These are phyloP conservation scores for Pseudoneurospora amorphoporcata DNA, from an alignment of 495 filamentous ascomycete species.

Conservation along the genomic window DNA sequence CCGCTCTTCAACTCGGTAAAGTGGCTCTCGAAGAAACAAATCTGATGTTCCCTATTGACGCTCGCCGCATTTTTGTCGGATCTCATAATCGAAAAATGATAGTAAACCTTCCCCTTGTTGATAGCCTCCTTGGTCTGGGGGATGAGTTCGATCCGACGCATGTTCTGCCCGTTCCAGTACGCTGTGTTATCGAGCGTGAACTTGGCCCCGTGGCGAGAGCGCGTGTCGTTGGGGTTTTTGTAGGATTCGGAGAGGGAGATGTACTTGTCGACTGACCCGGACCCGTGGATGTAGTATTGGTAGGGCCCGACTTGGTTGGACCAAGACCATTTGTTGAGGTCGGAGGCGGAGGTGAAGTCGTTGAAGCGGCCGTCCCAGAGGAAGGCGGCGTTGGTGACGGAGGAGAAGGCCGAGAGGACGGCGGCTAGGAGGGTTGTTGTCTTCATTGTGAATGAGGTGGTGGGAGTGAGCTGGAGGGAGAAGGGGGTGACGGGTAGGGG, in stretches of 20 bases:
- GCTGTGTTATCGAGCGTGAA: constrained; percentile 54
- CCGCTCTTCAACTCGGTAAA: constrained; percentile 68
- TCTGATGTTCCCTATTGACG: constrained; percentile 54
- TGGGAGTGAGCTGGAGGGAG: background rate
- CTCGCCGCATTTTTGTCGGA: constrained; percentile 46
- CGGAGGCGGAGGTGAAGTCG: constrained; percentile 36
- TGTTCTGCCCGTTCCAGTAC: constrained; percentile 45
- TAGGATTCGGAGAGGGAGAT: constrained; percentile 37
- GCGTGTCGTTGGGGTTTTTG: constrained; percentile 56
- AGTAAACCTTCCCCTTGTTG: constrained; percentile 50
- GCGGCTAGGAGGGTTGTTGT: constrained; percentile 5
- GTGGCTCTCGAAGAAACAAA: constrained; percentile 62
- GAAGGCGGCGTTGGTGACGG: constrained; percentile 25
- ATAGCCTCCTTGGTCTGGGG: constrained; percentile 55
- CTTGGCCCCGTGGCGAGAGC: constrained; percentile 50
- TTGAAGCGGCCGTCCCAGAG: constrained; percentile 57
- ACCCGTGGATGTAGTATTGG: constrained; percentile 66
- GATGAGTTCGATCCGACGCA: constrained; percentile 49
- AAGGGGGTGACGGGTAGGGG: background rate
- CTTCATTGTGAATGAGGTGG: constrained; percentile 15
- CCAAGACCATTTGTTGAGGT: constrained; percentile 54
- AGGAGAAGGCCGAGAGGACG: background rate
- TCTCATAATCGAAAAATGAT: constrained; percentile 57
- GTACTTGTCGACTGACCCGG: constrained; percentile 42
- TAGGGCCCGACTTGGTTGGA: constrained; percentile 54